Evolutionary conservation across 1,284 basidiomycete genomes (phyloP).

Genomic region (Cutaneotrichosporon mucoides): DNA sequence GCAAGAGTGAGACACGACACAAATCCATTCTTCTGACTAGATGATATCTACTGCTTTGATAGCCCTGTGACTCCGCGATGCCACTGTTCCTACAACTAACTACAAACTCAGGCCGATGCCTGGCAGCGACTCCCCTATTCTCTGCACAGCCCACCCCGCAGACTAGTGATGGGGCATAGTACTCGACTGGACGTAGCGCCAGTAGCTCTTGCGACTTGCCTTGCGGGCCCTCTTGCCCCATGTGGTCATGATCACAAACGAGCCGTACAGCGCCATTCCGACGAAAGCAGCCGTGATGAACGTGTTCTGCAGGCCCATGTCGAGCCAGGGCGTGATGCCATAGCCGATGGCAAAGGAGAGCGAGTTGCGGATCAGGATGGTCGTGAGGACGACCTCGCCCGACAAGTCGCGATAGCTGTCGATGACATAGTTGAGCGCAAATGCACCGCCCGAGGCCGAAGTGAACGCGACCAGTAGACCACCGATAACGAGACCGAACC

Average conservation of each 20-base stretch:
- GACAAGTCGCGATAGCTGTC: constrained; percentile 31
- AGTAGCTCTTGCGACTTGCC: constrained; percentile 11
- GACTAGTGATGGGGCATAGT: constrained; percentile 8
- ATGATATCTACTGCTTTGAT: too few species aligned
- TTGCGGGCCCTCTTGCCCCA: constrained; percentile 21
- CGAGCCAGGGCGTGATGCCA: constrained; percentile 26
- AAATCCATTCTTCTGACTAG: too few species aligned
- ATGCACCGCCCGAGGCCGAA: constrained; percentile 19
- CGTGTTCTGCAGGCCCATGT: constrained; percentile 21
- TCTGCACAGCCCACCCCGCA: too few species aligned
- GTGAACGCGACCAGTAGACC: constrained; percentile 22
- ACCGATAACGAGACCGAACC: constrained; percentile 26
- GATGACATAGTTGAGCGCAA: constrained; percentile 28
- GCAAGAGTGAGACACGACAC: too few species aligned
- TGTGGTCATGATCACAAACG: constrained; percentile 19
- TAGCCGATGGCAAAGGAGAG: constrained; percentile 19
- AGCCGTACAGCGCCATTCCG: constrained; percentile 16
- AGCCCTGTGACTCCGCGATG: too few species aligned
- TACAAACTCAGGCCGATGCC: too few species aligned
- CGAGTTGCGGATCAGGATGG: constrained; percentile 23
- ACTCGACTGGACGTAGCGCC: constrained; percentile 19
- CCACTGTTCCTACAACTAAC: too few species aligned
- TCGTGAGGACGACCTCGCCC: constrained; percentile 25
- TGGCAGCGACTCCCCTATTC: too few species aligned
- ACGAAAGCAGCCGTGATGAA: constrained; percentile 24